Conservation (phyloP, 805 yeast genomes). For the Saturnispora gosingensis region DNA sequence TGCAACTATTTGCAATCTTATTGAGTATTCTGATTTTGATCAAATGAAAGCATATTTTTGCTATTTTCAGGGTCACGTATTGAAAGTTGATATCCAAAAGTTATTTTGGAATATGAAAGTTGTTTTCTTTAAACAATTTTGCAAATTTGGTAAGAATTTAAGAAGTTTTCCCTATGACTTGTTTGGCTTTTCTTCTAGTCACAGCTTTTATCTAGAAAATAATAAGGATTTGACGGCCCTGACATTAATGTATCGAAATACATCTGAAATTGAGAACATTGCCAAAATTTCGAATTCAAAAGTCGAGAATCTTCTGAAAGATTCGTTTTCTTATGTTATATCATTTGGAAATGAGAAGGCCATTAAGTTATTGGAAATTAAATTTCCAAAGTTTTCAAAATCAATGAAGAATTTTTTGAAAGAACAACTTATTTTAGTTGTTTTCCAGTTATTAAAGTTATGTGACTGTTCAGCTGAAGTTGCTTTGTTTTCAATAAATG, state of each 20-base stretch:
- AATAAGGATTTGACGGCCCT: slow-evolving; percentile 34
- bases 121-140: slow-evolving; percentile 37
- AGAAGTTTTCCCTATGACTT: slow-evolving; percentile 32
- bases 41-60: slow-evolving; percentile 27
- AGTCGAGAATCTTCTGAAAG: slow-evolving; percentile 12
- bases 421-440: slow-evolving; percentile 26
- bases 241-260: slow-evolving; percentile 23
- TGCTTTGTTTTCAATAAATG: not conserved
- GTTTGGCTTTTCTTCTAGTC: slow-evolving; percentile 28
- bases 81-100: slow-evolving; percentile 8
- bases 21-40: slow-evolving; percentile 31
- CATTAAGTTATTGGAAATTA: slow-evolving; percentile 11
- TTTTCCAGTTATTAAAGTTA: slow-evolving; percentile 30
- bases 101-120: slow-evolving; percentile 28
- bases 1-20: slow-evolving; percentile 32
- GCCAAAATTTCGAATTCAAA: slow-evolving; percentile 9
- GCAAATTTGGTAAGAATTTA: slow-evolving; percentile 25
- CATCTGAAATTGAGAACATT: slow-evolving; percentile 12
- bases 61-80: slow-evolving; percentile 22
- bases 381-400: slow-evolving; percentile 9
- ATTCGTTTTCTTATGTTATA: slow-evolving; percentile 27
- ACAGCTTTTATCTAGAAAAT: slow-evolving; percentile 28
- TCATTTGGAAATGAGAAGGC: slow-evolving; percentile 30
- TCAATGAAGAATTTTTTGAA: slow-evolving; percentile 8
- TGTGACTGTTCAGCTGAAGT: slow-evolving; percentile 28